Base-by-base conservation (phyloP, 2,329 filamentous ascomycete species). In the Volutella citrinella region DNA sequence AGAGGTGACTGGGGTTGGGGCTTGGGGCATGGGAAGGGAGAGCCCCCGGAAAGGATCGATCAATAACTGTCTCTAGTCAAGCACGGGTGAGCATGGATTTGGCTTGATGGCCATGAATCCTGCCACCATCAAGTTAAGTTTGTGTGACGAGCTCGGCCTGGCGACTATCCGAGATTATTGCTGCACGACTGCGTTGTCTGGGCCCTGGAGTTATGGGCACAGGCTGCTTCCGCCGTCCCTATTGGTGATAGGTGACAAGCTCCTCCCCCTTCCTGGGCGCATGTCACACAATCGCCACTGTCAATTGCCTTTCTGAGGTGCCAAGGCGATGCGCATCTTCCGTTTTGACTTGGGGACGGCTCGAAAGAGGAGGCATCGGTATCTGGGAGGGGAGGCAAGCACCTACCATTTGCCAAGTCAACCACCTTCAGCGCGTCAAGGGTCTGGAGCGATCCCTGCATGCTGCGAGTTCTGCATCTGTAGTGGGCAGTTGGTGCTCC, bases 111-210 rank as follows among this genome's bases (percentile, higher is more conserved):
- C 25, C 29, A 19, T 30, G 27, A 22, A 21, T n/a, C 31, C 23
- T 27, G 29, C 24, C 26, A 19, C 38, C 36, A 27, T 32, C 39
- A 30, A 27, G 27, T 39, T 26, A 24, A 21, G 27, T 24, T 39
- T 36, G 44, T 50, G 49, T 52, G 49, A 48, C 48, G 43, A 33
- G 35, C 40, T 53, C 50, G 50, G 50, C 36, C 36, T 33, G 28
- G 39, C 38, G 41, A 41, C 44, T 36, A 53, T 49, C 50, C 50
- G 50, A 53, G 42, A 53, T 53, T 53, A 37, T 53, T 48, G 46
- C 50, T 53, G 50, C 50, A 53, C 32, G 39, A 48, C 37, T 36
- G 45, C 19, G 40, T 46, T 33, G 31, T 10, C 23, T 39, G 36
- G 35, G 32, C 34, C 32, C 28, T 26, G 26, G 33, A 34, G 27